Evolutionary conservation across 345 rosid genomes (phyloP).

Genomic region (Corchorus capsularis): DNA sequence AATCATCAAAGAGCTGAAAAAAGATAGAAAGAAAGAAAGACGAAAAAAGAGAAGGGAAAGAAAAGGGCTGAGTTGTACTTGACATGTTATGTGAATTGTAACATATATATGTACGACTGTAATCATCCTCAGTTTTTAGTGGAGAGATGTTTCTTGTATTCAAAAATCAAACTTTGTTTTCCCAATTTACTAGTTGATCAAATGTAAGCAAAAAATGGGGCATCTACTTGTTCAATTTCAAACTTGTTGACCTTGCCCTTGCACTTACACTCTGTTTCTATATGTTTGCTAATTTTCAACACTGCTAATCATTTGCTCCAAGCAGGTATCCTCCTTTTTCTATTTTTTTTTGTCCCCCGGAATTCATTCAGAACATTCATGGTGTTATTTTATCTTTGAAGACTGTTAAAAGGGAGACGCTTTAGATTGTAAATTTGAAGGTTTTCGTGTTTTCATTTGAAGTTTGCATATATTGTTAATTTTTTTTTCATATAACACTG

Average conservation of each 20-base stretch:
- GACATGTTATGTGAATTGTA: constrained; percentile 22
- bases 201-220: neutral
- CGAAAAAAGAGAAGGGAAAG: constrained; percentile 1
- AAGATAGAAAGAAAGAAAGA: neutral
- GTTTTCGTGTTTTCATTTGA: too few relatives aligned
- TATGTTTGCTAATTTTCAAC: neutral
- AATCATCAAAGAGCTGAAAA: neutral
- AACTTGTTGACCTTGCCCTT: neutral
- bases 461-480: too few relatives aligned
- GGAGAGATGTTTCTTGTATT: constrained; percentile 49
- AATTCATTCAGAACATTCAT: neutral
- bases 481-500: too few relatives aligned
- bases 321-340: neutral
- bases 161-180: constrained; percentile 6
- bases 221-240: neutral
- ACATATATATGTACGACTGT: constrained; percentile 26
- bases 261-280: neutral
- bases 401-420: neutral
- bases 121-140: constrained; percentile 54
- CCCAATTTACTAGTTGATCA: neutral
- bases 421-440: too few relatives aligned
- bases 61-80: constrained; percentile 10
- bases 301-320: neutral
- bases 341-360: too few relatives aligned
- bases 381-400: neutral